Percentiles rank a stretch among this genome's conserved stretches.
Conservation (phyloP, 495 filamentous ascomycete genomes). For the Filosporella fistucella region DNA sequence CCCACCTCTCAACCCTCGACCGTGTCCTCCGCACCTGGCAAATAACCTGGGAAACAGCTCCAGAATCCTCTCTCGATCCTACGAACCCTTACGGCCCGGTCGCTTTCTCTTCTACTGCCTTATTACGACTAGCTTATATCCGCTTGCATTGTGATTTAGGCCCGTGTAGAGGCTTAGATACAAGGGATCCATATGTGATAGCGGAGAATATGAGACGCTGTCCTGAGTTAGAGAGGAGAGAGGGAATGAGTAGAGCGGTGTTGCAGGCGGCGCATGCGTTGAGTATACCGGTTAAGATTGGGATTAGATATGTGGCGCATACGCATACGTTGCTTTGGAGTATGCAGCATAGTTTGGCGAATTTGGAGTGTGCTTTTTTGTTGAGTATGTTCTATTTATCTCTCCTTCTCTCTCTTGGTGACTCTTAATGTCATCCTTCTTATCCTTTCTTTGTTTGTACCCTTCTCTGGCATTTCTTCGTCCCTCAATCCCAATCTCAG, state of each 20-base stretch:
- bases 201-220: conserved; percentile 53
- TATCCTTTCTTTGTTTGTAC: too few relatives aligned
- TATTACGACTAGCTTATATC: conserved; percentile 63
- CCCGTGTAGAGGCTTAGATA: conserved; percentile 56
- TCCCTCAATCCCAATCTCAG: too few relatives aligned
- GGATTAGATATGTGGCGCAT: conserved; percentile 64
- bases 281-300: conserved; percentile 61
- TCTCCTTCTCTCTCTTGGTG: conserved; percentile 33
- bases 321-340: conserved; percentile 68
- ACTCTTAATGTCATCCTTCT: conserved; percentile 20
- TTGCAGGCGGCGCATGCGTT: conserved; percentile 67
- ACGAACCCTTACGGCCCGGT: conserved; percentile 52
- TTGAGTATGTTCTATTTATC: conserved; percentile 40
- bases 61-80: conserved; percentile 48
- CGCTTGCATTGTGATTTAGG: conserved; percentile 63
- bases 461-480: too few relatives aligned
- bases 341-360: conserved; percentile 65
- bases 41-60: conserved; percentile 52
- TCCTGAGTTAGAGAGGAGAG: conserved; percentile 52
- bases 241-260: conserved; percentile 53
- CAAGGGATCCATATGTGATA: conserved; percentile 55
- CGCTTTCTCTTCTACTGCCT: conserved; percentile 62
- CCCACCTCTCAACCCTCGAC: conserved; percentile 51
- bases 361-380: conserved; percentile 66
- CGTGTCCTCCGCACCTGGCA: conserved; percentile 61